Conservation (phyloP, 768 basidiomycete genomes). For the Gloeostereum incarnatum region DNA sequence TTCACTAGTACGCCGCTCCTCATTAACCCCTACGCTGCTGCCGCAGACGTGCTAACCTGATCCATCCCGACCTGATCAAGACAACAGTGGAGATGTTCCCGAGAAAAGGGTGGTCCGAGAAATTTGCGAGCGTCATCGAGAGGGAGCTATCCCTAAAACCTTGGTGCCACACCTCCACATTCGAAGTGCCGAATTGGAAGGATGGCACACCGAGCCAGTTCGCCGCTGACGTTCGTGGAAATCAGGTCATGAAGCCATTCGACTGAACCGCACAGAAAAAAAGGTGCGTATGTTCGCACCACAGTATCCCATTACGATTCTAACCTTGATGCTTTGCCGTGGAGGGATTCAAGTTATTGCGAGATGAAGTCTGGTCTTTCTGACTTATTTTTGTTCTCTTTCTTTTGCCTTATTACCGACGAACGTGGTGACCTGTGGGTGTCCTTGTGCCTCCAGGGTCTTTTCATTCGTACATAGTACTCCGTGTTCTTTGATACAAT, state of each 20-base stretch:
- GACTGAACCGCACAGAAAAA: too few relatives aligned
- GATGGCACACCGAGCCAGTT: conserved; percentile 34
- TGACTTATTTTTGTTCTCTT: too few relatives aligned
- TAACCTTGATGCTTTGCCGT: too few relatives aligned
- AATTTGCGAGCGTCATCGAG: conserved; percentile 32
- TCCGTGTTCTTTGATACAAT: too few relatives aligned
- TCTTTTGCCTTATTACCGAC: too few relatives aligned
- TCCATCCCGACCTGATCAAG: conserved; percentile 30
- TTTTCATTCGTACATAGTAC: too few relatives aligned
- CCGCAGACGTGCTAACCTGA: conserved; percentile 29
- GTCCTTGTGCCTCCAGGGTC: too few relatives aligned
- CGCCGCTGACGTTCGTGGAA: conserved; percentile 34
- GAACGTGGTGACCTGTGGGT: too few relatives aligned
- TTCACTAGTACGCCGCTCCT: conserved; percentile 2
- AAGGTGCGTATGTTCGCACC: too few relatives aligned
- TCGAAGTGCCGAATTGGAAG: conserved; percentile 35
- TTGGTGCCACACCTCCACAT: conserved; percentile 41
- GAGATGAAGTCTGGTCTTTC: too few relatives aligned
- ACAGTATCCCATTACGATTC: too few relatives aligned
- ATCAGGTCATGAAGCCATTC: conserved; percentile 29
- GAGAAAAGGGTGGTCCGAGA: conserved; percentile 33
- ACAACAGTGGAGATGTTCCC: conserved; percentile 30
- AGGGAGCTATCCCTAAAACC: conserved; percentile 35
- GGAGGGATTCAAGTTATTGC: too few relatives aligned
- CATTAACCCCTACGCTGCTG: conserved; percentile 2